Base-by-base conservation (phyloP, 2,329 filamentous ascomycete genomes). In the Pyricularia grisea region DNA sequence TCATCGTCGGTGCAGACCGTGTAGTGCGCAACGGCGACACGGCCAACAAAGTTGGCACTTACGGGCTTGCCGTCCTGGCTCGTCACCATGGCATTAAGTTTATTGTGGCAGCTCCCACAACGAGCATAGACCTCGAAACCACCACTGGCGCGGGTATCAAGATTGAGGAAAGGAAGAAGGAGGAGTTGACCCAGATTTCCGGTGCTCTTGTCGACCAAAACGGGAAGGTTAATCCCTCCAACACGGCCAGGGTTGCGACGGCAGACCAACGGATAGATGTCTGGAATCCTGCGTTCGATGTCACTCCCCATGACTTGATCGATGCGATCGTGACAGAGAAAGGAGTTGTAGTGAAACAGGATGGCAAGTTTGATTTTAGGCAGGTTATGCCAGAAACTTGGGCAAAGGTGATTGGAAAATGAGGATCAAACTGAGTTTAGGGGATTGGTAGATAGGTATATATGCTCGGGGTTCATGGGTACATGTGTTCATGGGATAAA, bases 11-110 rank as follows among this genome's bases (percentile, higher is more conserved):
- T 31, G 95, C 95, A 2, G 95, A 99, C 78, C 88, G 95, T 69
- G 95, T 99, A 17, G 95, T 94, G 36, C 92, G 93, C 67, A 99
- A 99, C 75, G 95, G 95, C 33, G 95, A 99, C 80, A 98, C 95
- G 0, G 95, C 95, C 69, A 99, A 99, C 82, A 99, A 99, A 83
- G 96, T 99, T 71, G 95, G 95, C 67, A 99, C 95, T 0, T 98
- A 99, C 78, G 87, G 90, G 68, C 85, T 99, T 4, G 93, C 95
- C 3, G 93, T 98, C n/a, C 85, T 97, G 33, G 95, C 95, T 27
- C 89, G 86, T 72, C 84, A 94, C 75, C 95, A 99, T 75, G 92
- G 92, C 23, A 86, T 98, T 75, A 97, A 94, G 78, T 99, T 99
- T 77, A 85, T 99, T 11, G 94, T 99, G 33, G 95, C 95, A 0